Evolutionary conservation across 116 monocot species (phyloP), one percentile per base, ranked within the genome.

Genomic region (Cymodocea nodosa): DNA sequence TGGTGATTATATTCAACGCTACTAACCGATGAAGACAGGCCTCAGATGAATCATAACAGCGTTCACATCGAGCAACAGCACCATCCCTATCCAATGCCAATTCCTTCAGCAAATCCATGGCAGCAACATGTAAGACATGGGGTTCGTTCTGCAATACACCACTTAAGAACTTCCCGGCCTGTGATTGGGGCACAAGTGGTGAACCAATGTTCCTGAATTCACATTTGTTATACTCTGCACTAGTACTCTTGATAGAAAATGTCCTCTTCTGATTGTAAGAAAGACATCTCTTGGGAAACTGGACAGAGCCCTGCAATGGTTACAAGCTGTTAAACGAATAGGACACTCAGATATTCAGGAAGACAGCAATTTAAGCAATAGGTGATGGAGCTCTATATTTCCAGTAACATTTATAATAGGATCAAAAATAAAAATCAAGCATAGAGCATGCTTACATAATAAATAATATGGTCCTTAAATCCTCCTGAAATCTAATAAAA

Each of bases 11-110:
- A 44, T 48, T 22, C 17, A 48, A 18, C 6, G 37, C 36, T 49
- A 74, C 85, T 77, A 25, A 85, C 85, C 73, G 44, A 63, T 87
- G 83, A 67, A 87, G 87, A 56, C 44, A 64, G 20, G 75, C 66
- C 44, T 83, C 83, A 11, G 70, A 52, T 52, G 87, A 78, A 55
- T 71, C 87, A 20, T 56, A 35, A 59, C 80, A 80, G 51, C 23
- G 70, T 55, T 73, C 78, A 52, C 59, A 60, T 50, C 87, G 77
- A 50, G 71, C 78, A 67, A 83, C 56, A 34, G 87, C 78, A 49
- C 68, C 65, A 17, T 80, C 71, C 59, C 83, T 83, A 2, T 78
- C 71, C 15, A 64, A 60, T 52, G 78, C 73, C 62, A 87, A 59
- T 64, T 80, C 78, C 37, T 83, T 69, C 67, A 87, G 68, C 40